Evolutionary conservation across 306 rosid species (phyloP), one percentile per base, ranked within the genome.

Genomic region (Trichosanthes cucumerina): DNA sequence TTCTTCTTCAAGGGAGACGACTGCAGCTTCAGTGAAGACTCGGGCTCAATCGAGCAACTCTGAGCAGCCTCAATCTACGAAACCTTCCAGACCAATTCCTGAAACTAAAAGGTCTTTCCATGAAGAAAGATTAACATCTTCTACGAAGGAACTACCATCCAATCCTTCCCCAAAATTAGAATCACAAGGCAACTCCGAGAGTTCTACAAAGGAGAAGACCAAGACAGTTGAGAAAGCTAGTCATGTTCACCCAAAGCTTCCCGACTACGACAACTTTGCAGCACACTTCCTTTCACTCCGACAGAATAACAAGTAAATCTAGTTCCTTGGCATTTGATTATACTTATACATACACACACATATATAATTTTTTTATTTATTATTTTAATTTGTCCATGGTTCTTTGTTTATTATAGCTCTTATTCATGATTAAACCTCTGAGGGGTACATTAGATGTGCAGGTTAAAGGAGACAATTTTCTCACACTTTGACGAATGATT

Each of bases 191-290:
- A 80, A 73, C 83, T 73, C 78, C 50, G 86, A 77, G 77, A 79
- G 87, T 84, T 78, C 82, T 15, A 78, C 72, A 41, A 76, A 73
- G 70, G 81, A 56, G 75, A 88, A 83, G 79, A 36, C 79, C 60
- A 56, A 87, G 23, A 79, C 89, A 16, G 85, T 80, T 77, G 85
- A 81, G 84, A 90, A 74, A 68, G 80, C 82, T 33, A 83, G 83
- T 77, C 98, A 94, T 63, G 91, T 90, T 79, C 97, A 94, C 83
- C 97, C 97, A 5, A 92, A 92, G 86, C 90, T 90, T 82, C 98
- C 98, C 1, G 96, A 94, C 79, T 89, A 86, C 33, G 96, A 94
- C 73, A 72, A 87, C 60, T 82, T 92, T 10, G 78, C 90, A 34
- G 96, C 96, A 1, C 91, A 88, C 81, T 91, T 94, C 83, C 75